Percentiles rank a stretch among this genome's conserved stretches.
Evolutionary conservation across 1,139 yeast genomes (phyloP).

Genomic region (Protomyces inundatus): DNA sequence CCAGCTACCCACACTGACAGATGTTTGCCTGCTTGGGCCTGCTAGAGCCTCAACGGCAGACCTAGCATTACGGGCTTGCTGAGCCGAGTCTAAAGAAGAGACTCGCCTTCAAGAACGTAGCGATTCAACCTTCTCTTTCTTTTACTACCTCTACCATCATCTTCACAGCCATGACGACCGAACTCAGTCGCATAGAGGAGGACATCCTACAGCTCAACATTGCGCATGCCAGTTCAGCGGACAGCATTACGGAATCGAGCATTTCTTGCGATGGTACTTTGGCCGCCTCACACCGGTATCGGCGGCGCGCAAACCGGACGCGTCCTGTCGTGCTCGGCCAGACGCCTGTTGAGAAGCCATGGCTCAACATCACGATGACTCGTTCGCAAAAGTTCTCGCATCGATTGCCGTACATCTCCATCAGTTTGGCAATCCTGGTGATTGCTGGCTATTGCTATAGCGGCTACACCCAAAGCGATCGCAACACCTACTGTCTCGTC

Average conservation of each 20-base stretch:
- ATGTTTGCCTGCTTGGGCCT: too few relatives aligned
- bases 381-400: not conserved
- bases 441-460: not conserved
- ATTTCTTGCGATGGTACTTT: not conserved
- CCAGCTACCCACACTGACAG: too few relatives aligned
- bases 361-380: not conserved
- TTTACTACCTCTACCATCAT: not conserved
- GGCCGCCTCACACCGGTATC: not conserved
- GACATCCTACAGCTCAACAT: not conserved
- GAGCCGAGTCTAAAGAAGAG: too few relatives aligned
- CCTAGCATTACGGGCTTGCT: too few relatives aligned
- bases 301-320: not conserved
- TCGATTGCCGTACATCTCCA: not conserved
- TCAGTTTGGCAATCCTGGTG: not conserved
- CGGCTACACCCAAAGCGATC: not conserved
- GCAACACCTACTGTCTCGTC: slow-evolving; percentile 9
- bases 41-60: too few relatives aligned
- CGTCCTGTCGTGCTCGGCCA: not conserved
- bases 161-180: not conserved
- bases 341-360: slow-evolving; percentile 2
- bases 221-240: not conserved
- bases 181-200: not conserved
- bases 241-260: not conserved
- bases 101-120: not conserved
- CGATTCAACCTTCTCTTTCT: not conserved